Percentiles rank a stretch among this genome's conserved stretches.
phyloP scores from a whole-genome alignment of 345 rosid genomes.

The Lumnitzera littorea region DNA sequence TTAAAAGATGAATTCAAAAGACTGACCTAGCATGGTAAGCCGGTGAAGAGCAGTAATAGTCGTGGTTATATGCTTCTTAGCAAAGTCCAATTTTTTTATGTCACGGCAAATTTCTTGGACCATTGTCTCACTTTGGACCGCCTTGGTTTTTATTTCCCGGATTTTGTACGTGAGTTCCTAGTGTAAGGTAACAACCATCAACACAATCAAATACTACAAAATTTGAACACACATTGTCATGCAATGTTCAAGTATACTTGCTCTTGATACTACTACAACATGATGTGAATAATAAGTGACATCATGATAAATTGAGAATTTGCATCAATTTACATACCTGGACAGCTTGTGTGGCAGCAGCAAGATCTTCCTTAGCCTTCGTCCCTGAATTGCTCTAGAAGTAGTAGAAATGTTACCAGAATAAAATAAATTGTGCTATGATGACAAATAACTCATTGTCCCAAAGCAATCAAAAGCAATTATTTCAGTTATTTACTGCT shows the following conservation, averaged over 20 bases:
- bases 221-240: not conserved
- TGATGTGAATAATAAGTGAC: not conserved
- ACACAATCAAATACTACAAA: not conserved
- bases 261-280: not conserved
- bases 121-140: slow-evolving; percentile 99
- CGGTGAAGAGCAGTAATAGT: slow-evolving; percentile 99
- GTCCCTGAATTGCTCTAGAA: slow-evolving; percentile 94
- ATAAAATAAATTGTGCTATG: not conserved
- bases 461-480: too few relatives aligned
- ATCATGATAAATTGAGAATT: slow-evolving; percentile 2
- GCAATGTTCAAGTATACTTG: not conserved
- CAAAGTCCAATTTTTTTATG: slow-evolving; percentile 97
- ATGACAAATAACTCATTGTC: too few relatives aligned
- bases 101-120: slow-evolving; percentile 99
- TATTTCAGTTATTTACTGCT: not conserved
- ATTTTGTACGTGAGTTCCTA: slow-evolving; percentile 93
- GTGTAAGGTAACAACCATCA: slow-evolving; percentile 4
- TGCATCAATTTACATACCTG: slow-evolving; percentile 48
- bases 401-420: slow-evolving; percentile 3
- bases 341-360: slow-evolving; percentile 96
- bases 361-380: slow-evolving; percentile 98
- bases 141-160: slow-evolving; percentile 96
- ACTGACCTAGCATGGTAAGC: slow-evolving; percentile 94
- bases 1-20: not conserved
- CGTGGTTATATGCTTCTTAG: slow-evolving; percentile 96